These are phyloP conservation scores for Beauveria brongniartii DNA, from an alignment of 2,329 filamentous ascomycete genomes.

Conservation along the genomic window DNA sequence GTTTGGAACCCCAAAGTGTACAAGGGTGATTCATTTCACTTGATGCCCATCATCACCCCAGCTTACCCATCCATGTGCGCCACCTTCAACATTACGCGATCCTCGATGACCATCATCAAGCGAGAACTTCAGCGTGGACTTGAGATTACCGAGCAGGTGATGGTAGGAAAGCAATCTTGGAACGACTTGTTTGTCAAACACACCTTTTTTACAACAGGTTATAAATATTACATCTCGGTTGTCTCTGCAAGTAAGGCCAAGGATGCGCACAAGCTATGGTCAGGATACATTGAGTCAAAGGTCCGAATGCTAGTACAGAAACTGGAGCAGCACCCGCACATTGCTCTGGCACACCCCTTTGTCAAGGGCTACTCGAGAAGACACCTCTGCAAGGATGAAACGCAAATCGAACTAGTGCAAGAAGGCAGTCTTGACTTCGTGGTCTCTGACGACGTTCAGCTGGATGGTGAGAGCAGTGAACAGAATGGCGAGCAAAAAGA, in stretches of 20 bases:
- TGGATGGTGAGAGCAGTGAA: constrained; percentile 16
- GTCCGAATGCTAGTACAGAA: constrained; percentile 76
- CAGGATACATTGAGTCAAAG: constrained; percentile 88
- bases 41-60: constrained; percentile 98
- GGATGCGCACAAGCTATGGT: constrained; percentile 80
- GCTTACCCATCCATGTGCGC: constrained; percentile 97
- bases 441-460: constrained; percentile 29
- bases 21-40: constrained; percentile 69
- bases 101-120: constrained; percentile 76
- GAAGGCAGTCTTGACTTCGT: constrained; percentile 43
- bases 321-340: constrained; percentile 71
- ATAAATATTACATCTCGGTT: constrained; percentile 92
- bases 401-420: constrained; percentile 44
- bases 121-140: constrained; percentile 72
- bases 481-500: constrained; percentile 39
- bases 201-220: constrained; percentile 84
- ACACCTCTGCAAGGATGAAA: constrained; percentile 57
- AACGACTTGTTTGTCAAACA: constrained; percentile 83
- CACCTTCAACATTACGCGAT: constrained; percentile 86
- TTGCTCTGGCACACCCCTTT: constrained; percentile 81
- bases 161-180: constrained; percentile 70
- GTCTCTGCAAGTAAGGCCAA: constrained; percentile 75
- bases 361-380: constrained; percentile 85
- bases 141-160: constrained; percentile 71
- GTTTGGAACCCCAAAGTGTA: constrained; percentile 94